phyloP scores from a whole-genome alignment of 2,329 filamentous ascomycete species.

The Fusarium newnesense region DNA sequence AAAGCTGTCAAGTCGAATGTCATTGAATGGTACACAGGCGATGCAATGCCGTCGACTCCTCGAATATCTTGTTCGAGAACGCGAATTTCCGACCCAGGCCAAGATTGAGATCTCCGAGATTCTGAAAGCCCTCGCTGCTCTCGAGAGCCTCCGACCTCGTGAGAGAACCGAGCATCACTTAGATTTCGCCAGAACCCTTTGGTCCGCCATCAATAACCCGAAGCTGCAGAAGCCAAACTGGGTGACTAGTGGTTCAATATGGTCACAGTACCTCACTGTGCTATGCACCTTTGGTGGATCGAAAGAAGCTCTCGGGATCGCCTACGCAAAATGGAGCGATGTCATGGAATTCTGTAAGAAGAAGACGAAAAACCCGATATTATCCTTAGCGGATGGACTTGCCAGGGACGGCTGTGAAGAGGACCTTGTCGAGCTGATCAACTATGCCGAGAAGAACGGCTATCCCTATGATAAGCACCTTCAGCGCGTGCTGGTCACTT shows the following conservation, averaged over 20 bases:
- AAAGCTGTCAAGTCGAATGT: constrained; percentile 59
- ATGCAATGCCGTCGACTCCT: constrained; percentile 66
- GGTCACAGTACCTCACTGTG: constrained; percentile 50
- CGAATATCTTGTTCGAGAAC: constrained; percentile 61
- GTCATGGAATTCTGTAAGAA: constrained; percentile 35
- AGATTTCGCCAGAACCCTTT: constrained; percentile 58
- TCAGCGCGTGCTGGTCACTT: constrained; percentile 67
- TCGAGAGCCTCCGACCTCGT: constrained; percentile 53
- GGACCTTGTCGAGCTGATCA: constrained; percentile 66
- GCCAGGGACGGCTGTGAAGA: constrained; percentile 67
- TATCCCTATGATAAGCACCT: constrained; percentile 57
- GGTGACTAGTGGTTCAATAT: constrained; percentile 38
- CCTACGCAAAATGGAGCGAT: constrained; percentile 49
- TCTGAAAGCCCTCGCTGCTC: constrained; percentile 56
- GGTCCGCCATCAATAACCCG: constrained; percentile 44
- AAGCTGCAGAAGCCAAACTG: constrained; percentile 29
- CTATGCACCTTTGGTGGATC: constrained; percentile 66
- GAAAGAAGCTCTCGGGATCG: constrained; percentile 60
- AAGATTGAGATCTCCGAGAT: constrained; percentile 49
- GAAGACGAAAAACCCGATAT: constrained; percentile 40
- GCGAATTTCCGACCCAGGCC: constrained; percentile 10
- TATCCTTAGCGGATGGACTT: constrained; percentile 63
- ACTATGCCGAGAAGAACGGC: constrained; percentile 60
- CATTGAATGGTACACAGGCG: constrained; percentile 75
- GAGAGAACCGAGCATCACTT: constrained; percentile 59